Conservation (phyloP, 257 asterid genomes). For the Solanum sitiens region DNA sequence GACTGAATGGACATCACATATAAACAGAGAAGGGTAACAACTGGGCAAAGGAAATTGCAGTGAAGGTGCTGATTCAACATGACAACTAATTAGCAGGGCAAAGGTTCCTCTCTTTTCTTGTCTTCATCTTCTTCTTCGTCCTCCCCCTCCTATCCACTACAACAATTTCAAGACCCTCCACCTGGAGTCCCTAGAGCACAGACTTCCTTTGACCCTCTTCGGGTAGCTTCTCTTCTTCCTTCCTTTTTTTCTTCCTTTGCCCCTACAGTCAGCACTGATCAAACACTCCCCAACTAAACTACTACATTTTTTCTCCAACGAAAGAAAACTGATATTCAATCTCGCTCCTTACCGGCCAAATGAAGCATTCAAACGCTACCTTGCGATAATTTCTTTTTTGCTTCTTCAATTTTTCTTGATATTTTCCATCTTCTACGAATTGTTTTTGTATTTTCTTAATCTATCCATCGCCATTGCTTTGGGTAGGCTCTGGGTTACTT, state of each 20-base stretch:
- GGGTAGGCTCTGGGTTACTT: not conserved
- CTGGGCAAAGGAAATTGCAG: not conserved
- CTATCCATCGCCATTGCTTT: not conserved
- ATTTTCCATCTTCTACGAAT: not conserved
- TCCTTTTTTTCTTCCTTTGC: not conserved
- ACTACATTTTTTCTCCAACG: not conserved
- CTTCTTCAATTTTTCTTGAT: not conserved
- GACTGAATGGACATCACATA: not conserved
- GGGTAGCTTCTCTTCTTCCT: not conserved
- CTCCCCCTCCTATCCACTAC: not conserved
- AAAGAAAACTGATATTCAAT: not conserved
- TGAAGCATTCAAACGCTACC: not conserved
- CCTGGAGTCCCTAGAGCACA: not conserved
- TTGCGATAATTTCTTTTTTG: not conserved
- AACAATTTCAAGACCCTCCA: not conserved
- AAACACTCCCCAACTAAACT: not conserved
- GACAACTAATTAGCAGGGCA: not conserved
- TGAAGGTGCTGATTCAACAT: not conserved
- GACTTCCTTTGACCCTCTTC: not conserved
- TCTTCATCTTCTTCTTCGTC: not conserved
- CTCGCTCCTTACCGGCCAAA: not conserved
- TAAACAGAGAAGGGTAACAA: not conserved
- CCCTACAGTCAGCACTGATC: not conserved
- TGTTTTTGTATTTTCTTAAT: not conserved
- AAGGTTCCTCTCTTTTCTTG: not conserved